Percentiles rank a stretch among this genome's conserved stretches.
phyloP scores from a whole-genome alignment of 345 rosid species.

The Eucalyptus marginata region DNA sequence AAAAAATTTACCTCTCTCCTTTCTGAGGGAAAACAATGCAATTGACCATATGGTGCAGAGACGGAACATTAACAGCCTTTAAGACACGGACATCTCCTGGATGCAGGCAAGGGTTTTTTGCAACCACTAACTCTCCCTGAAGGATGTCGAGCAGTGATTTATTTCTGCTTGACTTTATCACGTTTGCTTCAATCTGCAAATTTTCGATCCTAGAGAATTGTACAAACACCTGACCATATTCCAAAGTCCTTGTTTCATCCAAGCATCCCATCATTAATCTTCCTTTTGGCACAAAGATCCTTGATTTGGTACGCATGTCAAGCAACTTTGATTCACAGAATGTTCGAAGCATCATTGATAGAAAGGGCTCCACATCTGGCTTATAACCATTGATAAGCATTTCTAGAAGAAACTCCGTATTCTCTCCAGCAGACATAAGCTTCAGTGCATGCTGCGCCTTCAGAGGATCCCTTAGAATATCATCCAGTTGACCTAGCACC shows the following conservation, averaged over 20 bases:
- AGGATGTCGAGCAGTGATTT: neutral
- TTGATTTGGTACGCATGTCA: neutral
- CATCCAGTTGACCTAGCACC: neutral
- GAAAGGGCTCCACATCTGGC: conserved; percentile 4
- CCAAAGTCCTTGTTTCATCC: conserved; percentile 9
- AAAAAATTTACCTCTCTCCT: conserved; percentile 34
- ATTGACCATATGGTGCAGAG: conserved; percentile 52
- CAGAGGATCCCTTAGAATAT: conserved; percentile 1
- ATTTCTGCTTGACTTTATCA: neutral
- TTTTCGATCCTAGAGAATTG: neutral
- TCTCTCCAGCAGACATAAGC: conserved; percentile 2
- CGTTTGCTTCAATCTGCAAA: neutral
- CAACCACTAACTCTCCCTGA: conserved; percentile 14
- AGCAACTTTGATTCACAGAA: conserved; percentile 1
- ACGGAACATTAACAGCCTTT: conserved; percentile 30
- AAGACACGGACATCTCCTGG: conserved; percentile 64
- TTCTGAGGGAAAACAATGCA: conserved; percentile 67
- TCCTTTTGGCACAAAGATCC: conserved; percentile 9
- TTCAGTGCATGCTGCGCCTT: conserved; percentile 1
- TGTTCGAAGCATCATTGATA: conserved; percentile 3
- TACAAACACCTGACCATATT: conserved; percentile 15
- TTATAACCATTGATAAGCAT: neutral
- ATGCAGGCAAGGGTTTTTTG: conserved; percentile 57
- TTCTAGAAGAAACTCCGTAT: neutral
- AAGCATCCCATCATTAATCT: conserved; percentile 11